phyloP scores from a whole-genome alignment of 805 yeast species.

The Huiozyma naganishii region DNA sequence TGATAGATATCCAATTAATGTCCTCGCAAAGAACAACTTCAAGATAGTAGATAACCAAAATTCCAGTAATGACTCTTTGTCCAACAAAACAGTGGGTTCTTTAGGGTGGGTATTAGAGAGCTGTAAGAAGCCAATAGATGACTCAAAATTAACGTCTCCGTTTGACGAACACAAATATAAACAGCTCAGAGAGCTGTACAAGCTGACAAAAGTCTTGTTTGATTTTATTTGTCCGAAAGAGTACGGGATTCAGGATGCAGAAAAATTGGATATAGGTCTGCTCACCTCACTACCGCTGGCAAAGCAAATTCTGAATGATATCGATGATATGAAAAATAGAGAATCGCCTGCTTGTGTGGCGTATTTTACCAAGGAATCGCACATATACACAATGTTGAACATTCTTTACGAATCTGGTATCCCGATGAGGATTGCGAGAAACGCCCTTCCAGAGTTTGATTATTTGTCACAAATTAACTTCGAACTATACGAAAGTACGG shows the following conservation, averaged over 20 bases:
- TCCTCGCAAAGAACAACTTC: slow-evolving; percentile 67
- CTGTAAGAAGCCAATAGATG: slow-evolving; percentile 18
- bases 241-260: slow-evolving; percentile 92
- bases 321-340: slow-evolving; percentile 64
- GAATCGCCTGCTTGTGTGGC: slow-evolving; percentile 78
- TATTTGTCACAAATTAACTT: slow-evolving; percentile 89
- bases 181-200: slow-evolving; percentile 75
- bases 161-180: slow-evolving; percentile 77
- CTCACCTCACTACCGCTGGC: slow-evolving; percentile 90
- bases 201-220: slow-evolving; percentile 83
- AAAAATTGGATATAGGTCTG: slow-evolving; percentile 90
- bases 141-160: slow-evolving; percentile 29
- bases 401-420: slow-evolving; percentile 84
- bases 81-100: slow-evolving; percentile 42
- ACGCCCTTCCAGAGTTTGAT: slow-evolving; percentile 92
- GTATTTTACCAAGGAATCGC: slow-evolving; percentile 94
- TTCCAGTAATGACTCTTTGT: slow-evolving; percentile 5
- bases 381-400: slow-evolving; percentile 85
- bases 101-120: slow-evolving; percentile 60
- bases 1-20: slow-evolving; percentile 62
- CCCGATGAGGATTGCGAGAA: slow-evolving; percentile 91
- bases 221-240: slow-evolving; percentile 98
- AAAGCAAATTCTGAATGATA: slow-evolving; percentile 71
- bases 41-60: slow-evolving; percentile 37
- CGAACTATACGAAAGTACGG: slow-evolving; percentile 80